phyloP scores from a whole-genome alignment of 345 rosid genomes.

The Citrus maxima region DNA sequence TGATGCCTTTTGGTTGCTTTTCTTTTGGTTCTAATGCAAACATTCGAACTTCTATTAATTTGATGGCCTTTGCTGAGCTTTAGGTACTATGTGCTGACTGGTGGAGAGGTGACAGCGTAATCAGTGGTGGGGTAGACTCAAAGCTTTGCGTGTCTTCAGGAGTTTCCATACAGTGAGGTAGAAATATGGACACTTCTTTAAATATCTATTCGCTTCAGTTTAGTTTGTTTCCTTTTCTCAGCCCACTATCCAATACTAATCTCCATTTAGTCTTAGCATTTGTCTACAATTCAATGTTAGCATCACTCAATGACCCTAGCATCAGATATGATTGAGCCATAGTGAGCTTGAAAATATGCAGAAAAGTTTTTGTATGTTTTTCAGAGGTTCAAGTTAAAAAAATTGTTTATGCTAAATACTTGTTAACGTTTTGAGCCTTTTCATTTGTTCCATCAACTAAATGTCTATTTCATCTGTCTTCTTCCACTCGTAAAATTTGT shows the following conservation, averaged over 20 bases:
- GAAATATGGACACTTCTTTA: not conserved
- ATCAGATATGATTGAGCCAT: not conserved
- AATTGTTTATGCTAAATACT: too few species aligned
- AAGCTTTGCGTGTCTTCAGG: slow-evolving; percentile 73
- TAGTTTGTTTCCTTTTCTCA: not conserved
- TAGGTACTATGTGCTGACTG: slow-evolving; percentile 94
- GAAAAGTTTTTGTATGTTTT: not conserved
- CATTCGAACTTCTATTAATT: not conserved
- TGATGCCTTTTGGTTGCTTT: not conserved
- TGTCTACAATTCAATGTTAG: not conserved
- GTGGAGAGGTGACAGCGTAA: slow-evolving; percentile 82
- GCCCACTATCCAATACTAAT: not conserved
- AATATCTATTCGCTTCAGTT: not conserved
- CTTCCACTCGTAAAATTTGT: not conserved
- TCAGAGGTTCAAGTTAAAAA: not conserved
- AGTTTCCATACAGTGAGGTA: slow-evolving; percentile 53
- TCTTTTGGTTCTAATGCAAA: not conserved
- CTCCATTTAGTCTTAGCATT: not conserved
- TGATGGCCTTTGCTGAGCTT: slow-evolving; percentile 6
- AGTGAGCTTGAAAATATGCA: not conserved
- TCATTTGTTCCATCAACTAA: not conserved
- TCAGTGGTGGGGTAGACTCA: slow-evolving; percentile 90
- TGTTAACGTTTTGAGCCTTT: not conserved
- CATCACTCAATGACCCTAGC: not conserved
- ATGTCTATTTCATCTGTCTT: not conserved